phyloP scores from a whole-genome alignment of 2,329 filamentous ascomycete species.

The Stagonosporopsis chrysanthemi region DNA sequence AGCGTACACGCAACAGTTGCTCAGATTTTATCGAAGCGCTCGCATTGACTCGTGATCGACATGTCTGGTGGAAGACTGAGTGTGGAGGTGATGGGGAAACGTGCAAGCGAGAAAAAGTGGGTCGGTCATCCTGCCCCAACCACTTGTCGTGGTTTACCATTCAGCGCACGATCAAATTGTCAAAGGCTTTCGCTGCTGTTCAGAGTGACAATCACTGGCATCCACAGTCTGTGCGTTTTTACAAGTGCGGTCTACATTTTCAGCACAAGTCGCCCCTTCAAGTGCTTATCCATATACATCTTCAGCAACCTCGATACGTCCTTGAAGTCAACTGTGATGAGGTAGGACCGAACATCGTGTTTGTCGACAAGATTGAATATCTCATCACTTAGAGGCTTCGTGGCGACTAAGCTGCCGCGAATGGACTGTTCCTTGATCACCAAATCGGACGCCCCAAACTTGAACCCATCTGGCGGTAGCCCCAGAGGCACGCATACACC shows the following conservation, averaged over 20 bases:
- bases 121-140: too few species aligned
- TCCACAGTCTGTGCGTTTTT: too few species aligned
- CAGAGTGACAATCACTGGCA: too few species aligned
- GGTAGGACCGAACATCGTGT: background rate
- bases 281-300: constrained; percentile 1
- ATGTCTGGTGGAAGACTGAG: background rate
- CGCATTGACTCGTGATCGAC: background rate
- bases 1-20: background rate
- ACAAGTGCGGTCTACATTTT: background rate
- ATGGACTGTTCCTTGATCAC: constrained; percentile 10
- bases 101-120: background rate
- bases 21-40: background rate
- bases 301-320: background rate
- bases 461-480: constrained; percentile 10
- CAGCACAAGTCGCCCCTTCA: constrained; percentile 1
- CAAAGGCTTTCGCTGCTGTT: too few species aligned
- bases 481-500: constrained; percentile 22
- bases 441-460: constrained; percentile 18
- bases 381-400: background rate
- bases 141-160: too few species aligned
- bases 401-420: constrained; percentile 1
- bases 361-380: constrained; percentile 2
- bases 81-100: background rate
- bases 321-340: background rate
- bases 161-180: too few species aligned